phyloP scores from a whole-genome alignment of 371 early-diverging fungal genomes.

The Caulochytrium protostelioides region DNA sequence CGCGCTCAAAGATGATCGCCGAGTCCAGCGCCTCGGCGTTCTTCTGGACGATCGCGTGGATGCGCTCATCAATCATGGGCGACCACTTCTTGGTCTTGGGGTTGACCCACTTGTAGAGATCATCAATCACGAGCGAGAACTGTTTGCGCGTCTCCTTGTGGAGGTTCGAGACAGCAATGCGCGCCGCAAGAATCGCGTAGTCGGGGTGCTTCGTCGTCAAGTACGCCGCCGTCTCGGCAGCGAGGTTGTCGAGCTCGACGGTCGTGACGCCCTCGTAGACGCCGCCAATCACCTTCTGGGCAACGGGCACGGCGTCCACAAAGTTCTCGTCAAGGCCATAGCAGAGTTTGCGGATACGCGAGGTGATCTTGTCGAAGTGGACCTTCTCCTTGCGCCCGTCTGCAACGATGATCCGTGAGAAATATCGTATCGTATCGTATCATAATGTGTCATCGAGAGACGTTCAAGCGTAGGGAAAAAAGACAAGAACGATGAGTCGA shows the following conservation, averaged over 20 bases:
- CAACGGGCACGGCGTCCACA: conserved; percentile 50
- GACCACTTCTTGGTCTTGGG: conserved; percentile 66
- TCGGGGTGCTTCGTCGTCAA: conserved; percentile 96
- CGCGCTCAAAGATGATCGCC: conserved; percentile 85
- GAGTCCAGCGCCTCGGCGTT: conserved; percentile 69
- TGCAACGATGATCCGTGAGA: conserved; percentile 6
- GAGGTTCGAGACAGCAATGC: conserved; percentile 90
- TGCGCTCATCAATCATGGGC: conserved; percentile 65
- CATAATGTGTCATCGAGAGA: too few species aligned
- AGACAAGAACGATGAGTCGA: not conserved
- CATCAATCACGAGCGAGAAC: conserved; percentile 73
- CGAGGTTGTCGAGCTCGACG: conserved; percentile 86
- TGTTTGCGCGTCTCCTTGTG: conserved; percentile 88
- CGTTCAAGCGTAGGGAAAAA: too few species aligned
- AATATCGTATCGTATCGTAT: too few species aligned
- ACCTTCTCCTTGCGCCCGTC: conserved; percentile 78
- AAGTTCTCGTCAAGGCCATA: conserved; percentile 77
- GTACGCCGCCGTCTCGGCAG: conserved; percentile 91
- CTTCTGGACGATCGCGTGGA: conserved; percentile 45
- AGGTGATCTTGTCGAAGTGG: conserved; percentile 89
- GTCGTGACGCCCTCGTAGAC: conserved; percentile 94
- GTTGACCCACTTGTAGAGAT: conserved; percentile 65
- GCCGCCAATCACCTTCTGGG: conserved; percentile 58
- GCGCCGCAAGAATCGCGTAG: conserved; percentile 90
- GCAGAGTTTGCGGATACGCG: conserved; percentile 75